Evolutionary conservation across 345 rosid species (phyloP), one percentile per base, ranked within the genome.

Genomic region (thale cress (Arabidopsis thaliana)): DNA sequence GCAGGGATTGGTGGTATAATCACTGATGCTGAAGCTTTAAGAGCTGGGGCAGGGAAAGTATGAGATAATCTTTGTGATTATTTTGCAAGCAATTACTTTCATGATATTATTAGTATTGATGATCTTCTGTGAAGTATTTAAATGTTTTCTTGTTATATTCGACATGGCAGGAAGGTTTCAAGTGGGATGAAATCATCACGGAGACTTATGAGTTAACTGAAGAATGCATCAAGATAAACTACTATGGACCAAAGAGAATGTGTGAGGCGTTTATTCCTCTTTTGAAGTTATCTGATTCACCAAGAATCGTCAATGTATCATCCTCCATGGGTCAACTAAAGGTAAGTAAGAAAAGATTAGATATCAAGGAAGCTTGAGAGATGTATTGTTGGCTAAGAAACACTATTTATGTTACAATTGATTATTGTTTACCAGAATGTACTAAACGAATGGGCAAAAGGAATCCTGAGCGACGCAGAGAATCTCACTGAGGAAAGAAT

Each of bases 211-310:
- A 83, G 51, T 7, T 36, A 46, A 75, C 78, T 1, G 75, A 74
- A 64, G 69, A 82, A 70, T 80, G 92, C 69, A 2, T 85, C 3
- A 37, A 81, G 46, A 83, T 73, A 42, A 87, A 87, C 69, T 87
- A 84, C 45, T 83, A 75, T 57, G 92, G 89, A 2, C 78, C 84
- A 33, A 87, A 81, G 78, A 74, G 82, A 24, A 84, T 82, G 82
- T 69, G 79, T 25, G 83, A 87, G 56, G 76, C 83, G 4, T 56
- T 84, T 40, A 53, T 81, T 73, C 80, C 84, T 23, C 79, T 85
- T 41, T 86, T 87, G 11, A 71, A 60, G 25, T 50, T 75, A 65
- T 85, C 86, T 1, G 74, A 79, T 65, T 82, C 80, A 0, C 82
- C 89, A 3, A 79, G 76, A 51, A 79, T 87, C 8, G 84, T 87